Evolutionary conservation across 441 rosid genomes (phyloP), one percentile per base, ranked within the genome.

Genomic region (Brassica hybrid): DNA sequence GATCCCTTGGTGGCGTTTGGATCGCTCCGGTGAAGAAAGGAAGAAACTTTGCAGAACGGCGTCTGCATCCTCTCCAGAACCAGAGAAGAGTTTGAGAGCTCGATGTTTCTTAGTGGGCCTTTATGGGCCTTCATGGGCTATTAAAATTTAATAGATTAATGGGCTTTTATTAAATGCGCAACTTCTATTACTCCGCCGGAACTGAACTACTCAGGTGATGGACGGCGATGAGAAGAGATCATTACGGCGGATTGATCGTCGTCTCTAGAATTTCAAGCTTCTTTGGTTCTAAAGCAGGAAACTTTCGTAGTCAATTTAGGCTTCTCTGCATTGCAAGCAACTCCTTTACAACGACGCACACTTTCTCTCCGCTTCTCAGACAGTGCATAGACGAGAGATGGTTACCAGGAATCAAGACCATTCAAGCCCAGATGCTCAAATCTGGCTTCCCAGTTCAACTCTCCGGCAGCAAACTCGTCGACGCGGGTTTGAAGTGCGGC

Each of bases 401-500:
- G 27, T 1, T 76, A 27, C 7, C 34, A 0, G 76, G 69, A 30
- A 48, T 83, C 76, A 77, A 77, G 74, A 64, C 18, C 11, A 32
- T 78, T 34, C 86, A 80, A 54, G 32, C 81, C 27, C 82, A 81
- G 27, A 79, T 84, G 73, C 54, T 76, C 1, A 79, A 77, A 30
- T 79, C 16, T 1, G 86, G 83, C 27, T 79, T 76, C 13, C 73
- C 86, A 0, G 36, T 71, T n/a, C 60, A 67, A 45, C 10, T 64
- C 6, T 79, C 84, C 54, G 86, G 78, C 5, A 62, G 62, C 54
- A 81, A 81, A 71, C 84, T 81, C 63, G 45, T 84, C 58, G 83
- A 83, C 25, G 86, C 79, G 12, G 36, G 71, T 64, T 64, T 84
- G 7, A 83, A 79, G 21, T 68, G 88, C 18, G 82, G 86, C 34